phyloP scores from a whole-genome alignment of 495 filamentous ascomycete species.

The Talaromyces thailandensis region DNA sequence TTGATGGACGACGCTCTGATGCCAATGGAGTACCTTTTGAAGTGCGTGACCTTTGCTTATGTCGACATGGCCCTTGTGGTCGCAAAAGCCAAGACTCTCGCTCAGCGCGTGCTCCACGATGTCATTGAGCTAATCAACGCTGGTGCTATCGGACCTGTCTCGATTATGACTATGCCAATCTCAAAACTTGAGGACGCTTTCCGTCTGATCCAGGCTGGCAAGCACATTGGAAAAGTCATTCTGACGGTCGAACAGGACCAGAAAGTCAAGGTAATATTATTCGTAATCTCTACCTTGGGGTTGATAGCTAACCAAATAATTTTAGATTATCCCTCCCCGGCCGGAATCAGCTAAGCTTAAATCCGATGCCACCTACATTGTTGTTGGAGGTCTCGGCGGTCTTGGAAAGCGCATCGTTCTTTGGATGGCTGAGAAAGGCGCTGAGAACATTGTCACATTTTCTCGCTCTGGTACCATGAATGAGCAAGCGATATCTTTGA shows the following conservation, averaged over 20 bases:
- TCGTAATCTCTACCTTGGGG: too few species aligned
- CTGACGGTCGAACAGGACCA: conserved; percentile 26
- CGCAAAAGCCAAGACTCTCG: background rate
- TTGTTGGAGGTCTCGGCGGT: conserved; percentile 37
- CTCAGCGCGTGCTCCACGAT: background rate
- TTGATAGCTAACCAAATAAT: background rate
- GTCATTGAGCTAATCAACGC: conserved; percentile 5
- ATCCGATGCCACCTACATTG: conserved; percentile 27
- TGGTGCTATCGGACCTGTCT: conserved; percentile 11
- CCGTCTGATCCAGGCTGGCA: conserved; percentile 45
- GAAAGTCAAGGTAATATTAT: conserved; percentile 7
- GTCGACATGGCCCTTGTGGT: conserved; percentile 1
- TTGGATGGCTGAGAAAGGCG: conserved; percentile 52
- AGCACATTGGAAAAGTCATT: conserved; percentile 49
- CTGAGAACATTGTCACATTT: conserved; percentile 44
- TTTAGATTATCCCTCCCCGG: background rate
- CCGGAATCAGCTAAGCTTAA: conserved; percentile 4
- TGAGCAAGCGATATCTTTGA: conserved; percentile 3
- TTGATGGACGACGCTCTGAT: background rate
- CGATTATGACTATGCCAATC: conserved; percentile 30
- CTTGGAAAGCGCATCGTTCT: conserved; percentile 33
- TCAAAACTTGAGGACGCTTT: conserved; percentile 42
- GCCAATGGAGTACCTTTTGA: conserved; percentile 2
- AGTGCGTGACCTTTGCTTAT: background rate
- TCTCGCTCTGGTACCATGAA: conserved; percentile 30